These are phyloP conservation scores for Penicillium steckii DNA, from an alignment of 495 filamentous ascomycete species.

Conservation along the genomic window DNA sequence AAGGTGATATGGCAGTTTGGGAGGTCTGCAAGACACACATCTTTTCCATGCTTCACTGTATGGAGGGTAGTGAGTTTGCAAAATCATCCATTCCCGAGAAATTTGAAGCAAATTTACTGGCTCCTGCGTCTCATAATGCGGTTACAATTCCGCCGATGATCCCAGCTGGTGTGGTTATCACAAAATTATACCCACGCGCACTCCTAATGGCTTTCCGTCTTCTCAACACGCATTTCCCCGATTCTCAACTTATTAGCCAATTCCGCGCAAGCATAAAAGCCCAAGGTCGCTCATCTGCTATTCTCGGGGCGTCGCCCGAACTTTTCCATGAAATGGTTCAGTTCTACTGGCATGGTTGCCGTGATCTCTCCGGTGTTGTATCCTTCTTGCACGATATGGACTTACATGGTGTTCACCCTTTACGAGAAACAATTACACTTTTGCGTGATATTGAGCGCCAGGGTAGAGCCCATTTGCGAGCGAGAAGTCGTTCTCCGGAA, in stretches of 20 bases:
- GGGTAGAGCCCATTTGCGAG: conserved; percentile 20
- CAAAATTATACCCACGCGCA: conserved; percentile 64
- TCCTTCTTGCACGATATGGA: conserved; percentile 77
- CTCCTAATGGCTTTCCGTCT: conserved; percentile 63
- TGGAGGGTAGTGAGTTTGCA: conserved; percentile 23
- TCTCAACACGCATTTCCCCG: conserved; percentile 59
- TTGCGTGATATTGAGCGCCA: conserved; percentile 36
- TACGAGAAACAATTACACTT: conserved; percentile 54
- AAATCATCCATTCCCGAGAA: conserved; percentile 6
- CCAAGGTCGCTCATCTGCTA: conserved; percentile 66
- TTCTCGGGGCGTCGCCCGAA: conserved; percentile 67
- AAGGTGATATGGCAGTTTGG: conserved; percentile 71
- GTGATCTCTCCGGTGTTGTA: conserved; percentile 59
- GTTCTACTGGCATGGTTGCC: conserved; percentile 61
- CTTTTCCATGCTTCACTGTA: conserved; percentile 56
- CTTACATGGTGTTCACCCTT: conserved; percentile 60
- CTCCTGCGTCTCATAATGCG: neutral
- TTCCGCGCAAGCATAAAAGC: conserved; percentile 69
- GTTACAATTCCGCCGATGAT: conserved; percentile 26
- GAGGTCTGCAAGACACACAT: conserved; percentile 66
- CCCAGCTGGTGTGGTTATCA: conserved; percentile 54
- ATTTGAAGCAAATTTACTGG: neutral
- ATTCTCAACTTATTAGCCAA: conserved; percentile 59
- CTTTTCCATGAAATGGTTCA: conserved; percentile 74
- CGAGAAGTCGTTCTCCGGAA: neutral